Evolutionary conservation across 2,329 filamentous ascomycete species (phyloP).

Genomic region (Chrysoporthe austroafricana): DNA sequence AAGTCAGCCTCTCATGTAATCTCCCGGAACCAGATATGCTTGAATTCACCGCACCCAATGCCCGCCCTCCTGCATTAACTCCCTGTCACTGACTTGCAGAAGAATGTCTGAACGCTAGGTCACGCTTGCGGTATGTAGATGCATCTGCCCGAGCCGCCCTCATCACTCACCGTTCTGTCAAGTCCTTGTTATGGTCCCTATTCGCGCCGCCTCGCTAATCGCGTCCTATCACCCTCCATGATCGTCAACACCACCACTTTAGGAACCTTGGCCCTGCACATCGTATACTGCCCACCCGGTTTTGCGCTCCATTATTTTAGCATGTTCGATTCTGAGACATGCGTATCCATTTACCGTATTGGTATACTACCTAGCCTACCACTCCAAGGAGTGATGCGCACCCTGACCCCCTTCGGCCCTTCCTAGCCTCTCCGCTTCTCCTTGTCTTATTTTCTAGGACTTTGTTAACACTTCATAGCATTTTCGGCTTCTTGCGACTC

Average conservation of each 20-base stretch:
- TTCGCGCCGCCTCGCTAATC: constrained; percentile 1
- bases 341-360: constrained; percentile 7
- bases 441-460: background rate
- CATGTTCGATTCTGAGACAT: constrained; percentile 12
- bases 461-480: background rate
- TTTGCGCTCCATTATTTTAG: background rate
- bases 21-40: background rate
- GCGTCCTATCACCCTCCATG: background rate
- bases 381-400: background rate
- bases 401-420: background rate
- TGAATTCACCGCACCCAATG: background rate
- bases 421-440: background rate
- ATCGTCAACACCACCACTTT: constrained; percentile 5
- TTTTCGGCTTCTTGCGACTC: background rate
- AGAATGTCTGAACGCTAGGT: background rate
- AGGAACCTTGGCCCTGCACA: background rate
- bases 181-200: background rate
- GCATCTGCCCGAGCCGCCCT: constrained; percentile 14
- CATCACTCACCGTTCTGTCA: background rate
- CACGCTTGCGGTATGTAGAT: constrained; percentile 1
- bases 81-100: constrained; percentile 1
- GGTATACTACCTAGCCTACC: background rate
- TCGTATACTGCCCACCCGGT: background rate
- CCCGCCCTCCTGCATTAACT: background rate
- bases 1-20: background rate